A percentile compares a stretch with the other conserved stretches of the same genome.
phyloP scores from a whole-genome alignment of 108 stramenopile genomes.

The Nitzschia inconspicua region DNA sequence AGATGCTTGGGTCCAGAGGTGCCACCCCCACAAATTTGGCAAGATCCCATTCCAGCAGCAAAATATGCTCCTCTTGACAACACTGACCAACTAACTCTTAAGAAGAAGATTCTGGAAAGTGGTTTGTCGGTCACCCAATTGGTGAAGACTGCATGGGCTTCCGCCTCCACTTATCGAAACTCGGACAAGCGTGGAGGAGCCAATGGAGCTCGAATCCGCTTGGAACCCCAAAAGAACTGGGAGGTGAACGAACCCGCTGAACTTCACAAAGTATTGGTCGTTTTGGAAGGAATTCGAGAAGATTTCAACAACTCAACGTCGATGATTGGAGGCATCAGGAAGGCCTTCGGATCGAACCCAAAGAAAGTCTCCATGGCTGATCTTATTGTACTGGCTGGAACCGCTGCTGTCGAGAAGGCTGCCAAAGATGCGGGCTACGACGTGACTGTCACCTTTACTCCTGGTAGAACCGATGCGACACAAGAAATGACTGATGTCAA shows the following conservation, averaged over 20 bases:
- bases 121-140: conserved; percentile 47
- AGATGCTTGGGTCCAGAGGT: conserved; percentile 61
- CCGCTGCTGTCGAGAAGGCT: conserved; percentile 62
- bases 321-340: no score
- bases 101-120: conserved; percentile 36
- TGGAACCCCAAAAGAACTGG: conserved; percentile 63
- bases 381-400: conserved; percentile 68
- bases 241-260: conserved; percentile 60
- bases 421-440: conserved; percentile 44
- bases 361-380: conserved; percentile 65
- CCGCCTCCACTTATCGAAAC: conserved; percentile 61
- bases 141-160: conserved; percentile 69
- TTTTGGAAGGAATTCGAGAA: conserved; percentile 37
- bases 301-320: conserved; percentile 23
- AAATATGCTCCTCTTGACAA: conserved; percentile 23
- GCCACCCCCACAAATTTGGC: conserved; percentile 60
- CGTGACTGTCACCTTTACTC: conserved; percentile 57
- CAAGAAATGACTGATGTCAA: conserved; percentile 55
- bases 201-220: conserved; percentile 66
- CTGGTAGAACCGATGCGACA: conserved; percentile 65
- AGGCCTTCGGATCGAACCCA: no score
- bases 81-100: conserved; percentile 34
- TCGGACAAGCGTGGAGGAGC: conserved; percentile 79
- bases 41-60: conserved; percentile 58
- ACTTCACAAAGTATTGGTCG: conserved; percentile 36